phyloP scores from a whole-genome alignment of 202 grass and related monocot species.

The Zoysia matrella region DNA sequence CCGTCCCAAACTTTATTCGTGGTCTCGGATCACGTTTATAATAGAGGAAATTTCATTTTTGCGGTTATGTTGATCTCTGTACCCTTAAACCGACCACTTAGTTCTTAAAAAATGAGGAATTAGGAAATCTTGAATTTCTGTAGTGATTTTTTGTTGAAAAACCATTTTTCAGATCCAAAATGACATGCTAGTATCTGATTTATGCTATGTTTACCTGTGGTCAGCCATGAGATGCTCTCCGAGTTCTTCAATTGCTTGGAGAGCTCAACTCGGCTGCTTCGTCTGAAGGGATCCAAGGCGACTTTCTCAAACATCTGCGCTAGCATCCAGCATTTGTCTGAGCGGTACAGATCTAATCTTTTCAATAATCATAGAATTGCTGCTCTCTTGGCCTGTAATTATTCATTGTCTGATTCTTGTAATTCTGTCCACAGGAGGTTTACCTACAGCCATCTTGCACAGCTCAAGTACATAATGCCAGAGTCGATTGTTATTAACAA shows the following conservation, averaged over 20 bases:
- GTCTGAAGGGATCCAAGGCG: constrained; percentile 36
- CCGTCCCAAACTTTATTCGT: not conserved
- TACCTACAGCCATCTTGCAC: too few species aligned
- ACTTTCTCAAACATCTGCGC: constrained; percentile 69
- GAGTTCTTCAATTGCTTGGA: too few species aligned
- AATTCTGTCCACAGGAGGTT: too few species aligned
- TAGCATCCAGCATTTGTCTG: constrained; percentile 69
- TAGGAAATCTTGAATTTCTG: not conserved
- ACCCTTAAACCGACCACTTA: not conserved
- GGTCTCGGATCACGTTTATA: not conserved
- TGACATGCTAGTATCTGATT: not conserved
- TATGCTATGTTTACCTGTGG: not conserved
- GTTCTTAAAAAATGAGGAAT: not conserved
- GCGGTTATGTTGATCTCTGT: not conserved
- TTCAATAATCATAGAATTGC: too few species aligned
- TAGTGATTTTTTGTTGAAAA: not conserved
- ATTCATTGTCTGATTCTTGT: too few species aligned
- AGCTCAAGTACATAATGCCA: too few species aligned
- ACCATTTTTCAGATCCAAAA: not conserved
- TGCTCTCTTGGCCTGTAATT: too few species aligned
- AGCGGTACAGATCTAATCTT: constrained; percentile 45
- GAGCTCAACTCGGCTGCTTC: too few species aligned
- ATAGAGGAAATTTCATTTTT: not conserved
- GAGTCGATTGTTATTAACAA: too few species aligned
- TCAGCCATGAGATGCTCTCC: constrained; percentile 47